Percentiles rank a stretch among this genome's conserved stretches.
Evolutionary conservation across 768 basidiomycete species (phyloP).

Genomic region (Boletus subcaerulescens): DNA sequence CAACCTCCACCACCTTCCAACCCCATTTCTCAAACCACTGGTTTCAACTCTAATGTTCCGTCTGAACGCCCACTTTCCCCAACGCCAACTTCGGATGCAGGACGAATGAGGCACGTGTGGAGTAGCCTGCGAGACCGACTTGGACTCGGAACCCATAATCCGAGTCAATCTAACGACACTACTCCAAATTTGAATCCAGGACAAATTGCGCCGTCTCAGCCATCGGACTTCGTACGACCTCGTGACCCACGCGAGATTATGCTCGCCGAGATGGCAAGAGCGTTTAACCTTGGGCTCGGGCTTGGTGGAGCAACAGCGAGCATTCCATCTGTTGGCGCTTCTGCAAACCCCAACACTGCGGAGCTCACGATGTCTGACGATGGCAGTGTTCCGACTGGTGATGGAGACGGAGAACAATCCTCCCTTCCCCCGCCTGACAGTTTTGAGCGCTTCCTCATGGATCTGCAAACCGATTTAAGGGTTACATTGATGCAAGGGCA

Average conservation of each 20-base stretch:
- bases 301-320: conserved; percentile 29
- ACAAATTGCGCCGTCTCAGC: conserved; percentile 7
- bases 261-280: conserved; percentile 79
- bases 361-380: conserved; percentile 10
- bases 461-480: conserved; percentile 72
- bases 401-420: conserved; percentile 13
- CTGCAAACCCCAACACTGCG: conserved; percentile 6
- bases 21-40: conserved; percentile 10
- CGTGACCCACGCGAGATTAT: conserved; percentile 64
- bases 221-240: conserved; percentile 10
- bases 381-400: conserved; percentile 3
- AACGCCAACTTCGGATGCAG: conserved; percentile 39
- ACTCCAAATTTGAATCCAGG: conserved; percentile 4
- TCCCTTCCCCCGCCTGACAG: conserved; percentile 54
- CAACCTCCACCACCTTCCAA: conserved; percentile 13
- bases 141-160: conserved; percentile 38
- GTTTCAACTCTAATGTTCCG: conserved; percentile 13
- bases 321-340: neutral
- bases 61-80: conserved; percentile 38
- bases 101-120: conserved; percentile 64
- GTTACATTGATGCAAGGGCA: conserved; percentile 49
- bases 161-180: conserved; percentile 11
- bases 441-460: conserved; percentile 79
- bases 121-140: conserved; percentile 65
- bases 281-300: conserved; percentile 71